Evolutionary conservation across 805 yeast species (phyloP), one percentile per base, ranked within the genome.

Genomic region (Alloascoidea africana): DNA sequence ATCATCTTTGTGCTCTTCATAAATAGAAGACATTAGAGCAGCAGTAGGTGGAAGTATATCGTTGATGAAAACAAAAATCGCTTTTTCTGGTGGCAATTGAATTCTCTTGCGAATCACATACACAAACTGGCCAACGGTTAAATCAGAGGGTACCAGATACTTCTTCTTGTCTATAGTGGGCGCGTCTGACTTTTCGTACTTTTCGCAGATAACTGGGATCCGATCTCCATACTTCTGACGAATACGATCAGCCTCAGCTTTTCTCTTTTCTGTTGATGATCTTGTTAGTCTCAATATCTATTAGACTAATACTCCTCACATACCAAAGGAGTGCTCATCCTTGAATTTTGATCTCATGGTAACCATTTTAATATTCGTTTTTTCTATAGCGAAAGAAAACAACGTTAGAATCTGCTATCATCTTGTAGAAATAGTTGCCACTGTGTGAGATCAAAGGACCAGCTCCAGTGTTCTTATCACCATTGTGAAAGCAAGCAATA

Each of bases 11-110:
- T 91, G 95, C 59, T 91, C 96, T 52, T 87, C 94, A 55, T 91
- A 91, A 45, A 91, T 81, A 16, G 91, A 72, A 50, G 94, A 80
- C 91, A 91, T 85, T 47, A 91, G 70, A 14, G 97, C 94, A 15
- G 97, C 96, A 2, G 98, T 91, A 35, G 97, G 97, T 6, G 98
- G 98, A 48, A 91, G 70, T 40, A 91, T 86, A 57, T 91, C 98
- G 55, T 91, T 89, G 45, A 91, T 95, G 58, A 91, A 91, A 47
- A 91, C 86, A 60, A 91, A 91, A 46, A 91, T 89, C 34, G 98
- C 98, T 76, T 89, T 87, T 59, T 91, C 98, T 18, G 95, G 82
- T 36, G 96, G 95, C 45, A 91, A 70, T 66, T 82, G 82, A 59
- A 91, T 87, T 58, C 98, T 79, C 63, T 89, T 87, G 61, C 98